Evolutionary conservation across 2,329 filamentous ascomycete species (phyloP).

Genomic region (Claviceps humidiphila): DNA sequence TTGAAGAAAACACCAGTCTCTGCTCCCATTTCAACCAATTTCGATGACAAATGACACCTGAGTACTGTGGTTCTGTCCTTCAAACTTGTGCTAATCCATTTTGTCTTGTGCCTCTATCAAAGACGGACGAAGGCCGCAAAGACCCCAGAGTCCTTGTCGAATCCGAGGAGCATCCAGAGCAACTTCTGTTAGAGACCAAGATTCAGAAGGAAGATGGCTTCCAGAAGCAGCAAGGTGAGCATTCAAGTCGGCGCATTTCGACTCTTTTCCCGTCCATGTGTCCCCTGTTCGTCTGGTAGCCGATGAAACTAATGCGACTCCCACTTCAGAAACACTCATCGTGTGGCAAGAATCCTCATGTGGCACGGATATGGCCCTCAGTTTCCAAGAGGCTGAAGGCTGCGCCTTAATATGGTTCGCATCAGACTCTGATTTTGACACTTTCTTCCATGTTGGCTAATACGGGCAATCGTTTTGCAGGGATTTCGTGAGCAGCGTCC

Average conservation of each 20-base stretch:
- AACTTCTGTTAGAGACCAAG: slow-evolving; percentile 73
- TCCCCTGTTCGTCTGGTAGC: background rate
- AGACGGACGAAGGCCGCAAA: slow-evolving; percentile 52
- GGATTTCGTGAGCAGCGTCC: slow-evolving; percentile 82
- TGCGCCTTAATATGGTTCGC: slow-evolving; percentile 80
- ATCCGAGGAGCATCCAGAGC: slow-evolving; percentile 80
- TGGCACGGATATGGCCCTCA: slow-evolving; percentile 91
- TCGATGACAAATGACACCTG: background rate
- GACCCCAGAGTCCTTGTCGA: slow-evolving; percentile 82
- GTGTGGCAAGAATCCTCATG: slow-evolving; percentile 85
- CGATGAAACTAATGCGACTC: background rate
- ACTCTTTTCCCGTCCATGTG: background rate
- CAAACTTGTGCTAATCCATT: background rate
- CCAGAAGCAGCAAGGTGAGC: slow-evolving; percentile 86
- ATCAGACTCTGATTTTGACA: slow-evolving; percentile 2
- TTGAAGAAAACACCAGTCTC: slow-evolving; percentile 4
- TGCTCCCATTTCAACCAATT: background rate
- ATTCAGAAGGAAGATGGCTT: slow-evolving; percentile 93
- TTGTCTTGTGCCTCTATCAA: slow-evolving; percentile 4
- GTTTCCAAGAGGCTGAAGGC: slow-evolving; percentile 93
- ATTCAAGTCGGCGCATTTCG: slow-evolving; percentile 10
- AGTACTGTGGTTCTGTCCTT: background rate
- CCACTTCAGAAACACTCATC: slow-evolving; percentile 70
- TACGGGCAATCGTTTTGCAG: slow-evolving; percentile 29
- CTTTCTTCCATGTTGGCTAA: background rate